These are phyloP conservation scores for Saussurea involucrata DNA, from an alignment of 129 eudicot genomes.

Conservation along the genomic window DNA sequence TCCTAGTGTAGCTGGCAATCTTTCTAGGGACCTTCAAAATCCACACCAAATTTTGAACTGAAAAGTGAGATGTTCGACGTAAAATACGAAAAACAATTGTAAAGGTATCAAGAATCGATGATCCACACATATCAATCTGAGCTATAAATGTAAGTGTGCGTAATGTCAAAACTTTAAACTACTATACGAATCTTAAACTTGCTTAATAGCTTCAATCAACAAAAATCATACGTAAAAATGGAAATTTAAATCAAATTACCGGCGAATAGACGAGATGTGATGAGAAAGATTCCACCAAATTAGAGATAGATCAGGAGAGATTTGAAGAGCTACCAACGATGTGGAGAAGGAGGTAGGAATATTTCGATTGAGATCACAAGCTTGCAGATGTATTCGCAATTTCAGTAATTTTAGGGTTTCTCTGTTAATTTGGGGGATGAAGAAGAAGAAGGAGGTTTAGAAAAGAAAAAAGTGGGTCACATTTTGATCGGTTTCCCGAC, in stretches of 20 bases:
- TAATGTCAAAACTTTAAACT: neutral
- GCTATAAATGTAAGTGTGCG: neutral
- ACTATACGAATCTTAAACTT: neutral
- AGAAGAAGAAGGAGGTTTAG: neutral
- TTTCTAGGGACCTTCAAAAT: neutral
- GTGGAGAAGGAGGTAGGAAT: neutral
- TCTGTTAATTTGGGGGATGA: conserved; percentile 15
- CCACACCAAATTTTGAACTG: neutral
- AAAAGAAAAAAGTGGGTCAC: neutral
- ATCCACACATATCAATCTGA: neutral
- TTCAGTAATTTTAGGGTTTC: conserved; percentile 17
- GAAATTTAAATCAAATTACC: neutral
- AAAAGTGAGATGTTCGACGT: neutral
- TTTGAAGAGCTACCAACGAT: conserved; percentile 1
- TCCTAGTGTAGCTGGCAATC: neutral
- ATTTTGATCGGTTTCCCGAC: conserved; percentile 8
- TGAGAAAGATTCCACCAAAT: conserved; percentile 3
- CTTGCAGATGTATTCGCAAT: conserved; percentile 5
- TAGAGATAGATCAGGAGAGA: neutral
- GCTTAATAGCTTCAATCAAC: neutral
- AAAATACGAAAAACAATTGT: neutral
- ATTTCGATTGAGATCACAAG: conserved; percentile 12
- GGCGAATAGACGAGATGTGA: conserved; percentile 12
- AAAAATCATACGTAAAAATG: neutral
- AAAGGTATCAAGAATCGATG: neutral